A percentile compares a stretch with the other conserved stretches of the same genome.
These are phyloP conservation scores for Colletotrichum sp. DNA, from an alignment of 2,329 filamentous ascomycete genomes.

Conservation along the genomic window DNA sequence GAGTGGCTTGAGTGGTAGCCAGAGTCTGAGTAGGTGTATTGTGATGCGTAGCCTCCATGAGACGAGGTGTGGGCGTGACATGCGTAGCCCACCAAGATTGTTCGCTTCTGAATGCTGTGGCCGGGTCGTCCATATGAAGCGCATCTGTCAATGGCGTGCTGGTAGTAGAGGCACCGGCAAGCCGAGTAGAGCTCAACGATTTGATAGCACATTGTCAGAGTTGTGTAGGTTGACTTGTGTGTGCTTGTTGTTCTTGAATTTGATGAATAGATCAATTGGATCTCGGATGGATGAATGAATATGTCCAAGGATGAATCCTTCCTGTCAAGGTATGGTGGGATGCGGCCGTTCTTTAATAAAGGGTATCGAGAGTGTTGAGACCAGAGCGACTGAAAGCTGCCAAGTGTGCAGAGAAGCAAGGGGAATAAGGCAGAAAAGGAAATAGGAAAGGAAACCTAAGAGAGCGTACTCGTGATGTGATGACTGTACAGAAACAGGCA, in stretches of 20 bases:
- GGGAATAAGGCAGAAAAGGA: constrained; percentile 28
- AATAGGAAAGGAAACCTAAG: constrained; percentile 24
- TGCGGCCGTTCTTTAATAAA: constrained; percentile 1
- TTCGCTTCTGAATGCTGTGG: constrained; percentile 75
- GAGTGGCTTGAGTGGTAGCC: constrained; percentile 59
- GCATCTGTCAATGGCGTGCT: constrained; percentile 86
- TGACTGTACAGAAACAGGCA: constrained; percentile 13
- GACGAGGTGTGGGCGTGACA: constrained; percentile 63
- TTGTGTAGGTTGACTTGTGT: background rate
- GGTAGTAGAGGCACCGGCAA: constrained; percentile 87
- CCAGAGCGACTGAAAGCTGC: constrained; percentile 12
- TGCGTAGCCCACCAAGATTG: constrained; percentile 82
- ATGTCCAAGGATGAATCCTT: constrained; percentile 7
- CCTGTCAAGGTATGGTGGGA: constrained; percentile 12
- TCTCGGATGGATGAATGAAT: background rate
- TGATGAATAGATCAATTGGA: background rate
- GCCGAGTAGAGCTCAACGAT: constrained; percentile 85
- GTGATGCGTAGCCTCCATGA: constrained; percentile 40
- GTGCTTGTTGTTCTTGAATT: background rate
- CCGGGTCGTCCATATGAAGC: constrained; percentile 74
- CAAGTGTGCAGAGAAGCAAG: constrained; percentile 13
- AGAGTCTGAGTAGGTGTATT: constrained; percentile 56
- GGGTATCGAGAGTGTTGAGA: background rate
- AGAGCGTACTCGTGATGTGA: constrained; percentile 25
- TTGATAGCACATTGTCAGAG: constrained; percentile 79